A percentile compares a stretch with the other conserved stretches of the same genome.
phyloP scores from a whole-genome alignment of 257 asterid species.

The Coffea eugenioides region DNA sequence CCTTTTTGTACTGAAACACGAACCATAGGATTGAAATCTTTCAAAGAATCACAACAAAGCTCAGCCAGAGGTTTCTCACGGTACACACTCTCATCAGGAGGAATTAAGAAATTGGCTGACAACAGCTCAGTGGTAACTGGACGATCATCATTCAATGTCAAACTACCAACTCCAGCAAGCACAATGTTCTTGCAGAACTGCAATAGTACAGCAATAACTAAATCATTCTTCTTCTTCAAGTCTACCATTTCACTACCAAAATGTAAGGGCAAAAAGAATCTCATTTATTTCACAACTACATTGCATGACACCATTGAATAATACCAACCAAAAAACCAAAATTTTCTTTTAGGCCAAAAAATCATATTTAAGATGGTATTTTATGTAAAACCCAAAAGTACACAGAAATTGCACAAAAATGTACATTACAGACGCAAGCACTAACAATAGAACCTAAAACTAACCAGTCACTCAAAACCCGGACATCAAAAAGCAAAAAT shows the following conservation, averaged over 20 bases:
- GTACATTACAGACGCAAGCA: background rate
- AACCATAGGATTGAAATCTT: constrained; percentile 97
- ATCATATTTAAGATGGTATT: background rate
- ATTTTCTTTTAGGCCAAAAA: too few relatives aligned
- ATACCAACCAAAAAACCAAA: background rate
- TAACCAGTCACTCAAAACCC: background rate
- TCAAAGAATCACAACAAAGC: constrained; percentile 86
- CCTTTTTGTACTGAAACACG: constrained; percentile 85
- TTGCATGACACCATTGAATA: background rate
- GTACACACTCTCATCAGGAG: constrained; percentile 41
- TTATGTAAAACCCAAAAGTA: background rate
- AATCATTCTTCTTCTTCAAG: background rate
- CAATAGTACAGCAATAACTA: constrained; percentile 9
- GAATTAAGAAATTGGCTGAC: constrained; percentile 76
- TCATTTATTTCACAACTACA: background rate
- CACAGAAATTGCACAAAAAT: background rate
- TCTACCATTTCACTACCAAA: background rate
- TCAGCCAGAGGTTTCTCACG: constrained; percentile 75
- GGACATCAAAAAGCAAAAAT: background rate
- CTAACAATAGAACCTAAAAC: background rate
- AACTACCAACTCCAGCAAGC: constrained; percentile 96
- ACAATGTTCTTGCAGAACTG: constrained; percentile 98
- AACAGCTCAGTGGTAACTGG: constrained; percentile 59
- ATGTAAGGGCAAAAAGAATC: background rate
- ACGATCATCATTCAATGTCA: constrained; percentile 84